phyloP scores from a whole-genome alignment of 768 basidiomycete species.

The Pluteus cervinus region DNA sequence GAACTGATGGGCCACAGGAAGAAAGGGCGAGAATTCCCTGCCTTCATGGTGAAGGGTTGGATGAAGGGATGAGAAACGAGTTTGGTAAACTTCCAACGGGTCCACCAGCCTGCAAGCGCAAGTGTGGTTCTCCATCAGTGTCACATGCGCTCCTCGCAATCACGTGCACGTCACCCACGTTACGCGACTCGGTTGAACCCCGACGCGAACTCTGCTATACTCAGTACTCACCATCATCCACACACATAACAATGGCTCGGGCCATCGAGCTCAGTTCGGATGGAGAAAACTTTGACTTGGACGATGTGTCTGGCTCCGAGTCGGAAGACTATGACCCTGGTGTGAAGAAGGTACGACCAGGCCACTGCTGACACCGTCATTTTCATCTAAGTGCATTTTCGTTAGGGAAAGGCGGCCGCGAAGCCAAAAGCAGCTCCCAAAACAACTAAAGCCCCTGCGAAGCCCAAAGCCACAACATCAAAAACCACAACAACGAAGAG shows the following conservation, averaged over 20 bases:
- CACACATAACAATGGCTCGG: slow-evolving; percentile 32
- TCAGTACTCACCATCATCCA: background rate
- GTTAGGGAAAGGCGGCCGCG: slow-evolving; percentile 15
- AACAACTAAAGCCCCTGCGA: slow-evolving; percentile 31
- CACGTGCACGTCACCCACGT: no score
- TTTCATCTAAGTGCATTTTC: slow-evolving; percentile 6
- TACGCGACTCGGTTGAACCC: background rate
- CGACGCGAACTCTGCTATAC: background rate
- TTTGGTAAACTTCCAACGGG: no score
- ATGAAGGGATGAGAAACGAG: no score
- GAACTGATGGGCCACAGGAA: no score
- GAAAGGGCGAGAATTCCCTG: no score
- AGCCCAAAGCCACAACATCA: slow-evolving; percentile 32
- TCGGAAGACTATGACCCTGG: slow-evolving; percentile 65
- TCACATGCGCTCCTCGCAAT: no score
- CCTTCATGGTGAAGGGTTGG: no score
- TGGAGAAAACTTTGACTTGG: slow-evolving; percentile 60
- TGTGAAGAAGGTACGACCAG: slow-evolving; percentile 44
- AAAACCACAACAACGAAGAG: slow-evolving; percentile 48
- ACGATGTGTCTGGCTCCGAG: slow-evolving; percentile 53
- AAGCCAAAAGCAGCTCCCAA: slow-evolving; percentile 31
- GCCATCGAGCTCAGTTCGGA: slow-evolving; percentile 80
- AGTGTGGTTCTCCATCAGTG: no score
- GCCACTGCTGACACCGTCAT: background rate
- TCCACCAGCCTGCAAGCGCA: no score